Percentiles rank a stretch among this genome's conserved stretches.
These are phyloP conservation scores for Globisporangium middletonii DNA, from an alignment of 352 stramenopile species.

Conservation along the genomic window DNA sequence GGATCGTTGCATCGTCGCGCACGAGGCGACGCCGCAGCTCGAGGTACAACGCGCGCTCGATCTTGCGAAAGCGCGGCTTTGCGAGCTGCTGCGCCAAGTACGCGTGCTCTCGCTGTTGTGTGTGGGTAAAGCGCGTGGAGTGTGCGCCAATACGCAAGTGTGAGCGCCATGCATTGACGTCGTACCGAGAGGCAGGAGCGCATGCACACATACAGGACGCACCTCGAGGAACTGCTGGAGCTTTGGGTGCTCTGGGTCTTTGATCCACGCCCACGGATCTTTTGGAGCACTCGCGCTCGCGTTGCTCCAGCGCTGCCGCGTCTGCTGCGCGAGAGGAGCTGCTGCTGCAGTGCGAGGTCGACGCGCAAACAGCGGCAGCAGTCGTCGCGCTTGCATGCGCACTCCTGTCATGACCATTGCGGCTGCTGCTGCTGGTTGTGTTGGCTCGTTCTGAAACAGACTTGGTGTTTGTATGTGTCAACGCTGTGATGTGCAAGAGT, in stretches of 20 bases:
- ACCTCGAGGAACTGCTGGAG: constrained; percentile 64
- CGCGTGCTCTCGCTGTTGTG: constrained; percentile 23
- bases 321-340: background rate
- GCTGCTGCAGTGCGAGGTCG: background rate
- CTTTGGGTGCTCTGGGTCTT: constrained; percentile 31
- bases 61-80: constrained; percentile 47
- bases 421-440: too few relatives aligned
- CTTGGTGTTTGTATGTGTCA: background rate
- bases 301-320: too few relatives aligned
- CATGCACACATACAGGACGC: background rate
- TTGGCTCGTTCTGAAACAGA: too few relatives aligned
- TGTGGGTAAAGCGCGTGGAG: background rate
- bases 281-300: background rate
- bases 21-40: constrained; percentile 61
- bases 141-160: background rate
- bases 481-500: background rate
- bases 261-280: constrained; percentile 40
- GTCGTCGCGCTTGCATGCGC: background rate
- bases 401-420: background rate
- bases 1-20: constrained; percentile 61
- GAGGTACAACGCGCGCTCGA: constrained; percentile 57
- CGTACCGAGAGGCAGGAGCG: too few relatives aligned
- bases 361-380: background rate
- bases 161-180: background rate
- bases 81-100: constrained; percentile 46